Percentiles rank a stretch among this genome's conserved stretches.
phyloP scores from a whole-genome alignment of 495 filamentous ascomycete genomes.

The Chaetomium tenue region DNA sequence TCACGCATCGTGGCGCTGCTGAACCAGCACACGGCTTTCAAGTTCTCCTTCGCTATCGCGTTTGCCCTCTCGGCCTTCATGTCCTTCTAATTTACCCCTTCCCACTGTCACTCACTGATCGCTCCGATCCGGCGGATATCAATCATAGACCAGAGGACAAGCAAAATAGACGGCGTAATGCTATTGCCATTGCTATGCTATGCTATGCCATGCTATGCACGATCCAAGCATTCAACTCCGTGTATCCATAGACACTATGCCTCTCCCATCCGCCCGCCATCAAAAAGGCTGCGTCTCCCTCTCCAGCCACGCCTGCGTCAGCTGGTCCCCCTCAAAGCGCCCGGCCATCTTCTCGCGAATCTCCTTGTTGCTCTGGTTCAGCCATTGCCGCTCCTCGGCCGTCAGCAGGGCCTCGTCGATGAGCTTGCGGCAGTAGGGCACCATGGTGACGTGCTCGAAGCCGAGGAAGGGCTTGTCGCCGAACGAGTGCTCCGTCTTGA shows the following conservation, averaged over 20 bases:
- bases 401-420: constrained; percentile 75
- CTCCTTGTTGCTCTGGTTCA: constrained; percentile 82
- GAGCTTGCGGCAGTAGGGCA: constrained; percentile 86
- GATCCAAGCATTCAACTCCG: neutral
- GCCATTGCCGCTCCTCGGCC: constrained; percentile 74
- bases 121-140: neutral
- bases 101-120: neutral
- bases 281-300: constrained; percentile 69
- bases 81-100: constrained; percentile 47
- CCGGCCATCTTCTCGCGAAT: constrained; percentile 77
- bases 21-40: constrained; percentile 69
- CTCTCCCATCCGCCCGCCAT: neutral
- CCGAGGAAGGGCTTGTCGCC: constrained; percentile 92
- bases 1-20: constrained; percentile 61
- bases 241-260: neutral
- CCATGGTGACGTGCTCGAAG: constrained; percentile 97
- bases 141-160: neutral
- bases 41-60: constrained; percentile 71
- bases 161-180: neutral
- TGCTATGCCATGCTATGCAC: neutral
- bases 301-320: constrained; percentile 74
- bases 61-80: constrained; percentile 78
- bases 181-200: too few relatives aligned
- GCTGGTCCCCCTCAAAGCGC: constrained; percentile 71
- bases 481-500: constrained; percentile 79